Base-by-base conservation (phyloP, 371 early-diverging fungal genomes). In the Capniomyces stellatus region DNA sequence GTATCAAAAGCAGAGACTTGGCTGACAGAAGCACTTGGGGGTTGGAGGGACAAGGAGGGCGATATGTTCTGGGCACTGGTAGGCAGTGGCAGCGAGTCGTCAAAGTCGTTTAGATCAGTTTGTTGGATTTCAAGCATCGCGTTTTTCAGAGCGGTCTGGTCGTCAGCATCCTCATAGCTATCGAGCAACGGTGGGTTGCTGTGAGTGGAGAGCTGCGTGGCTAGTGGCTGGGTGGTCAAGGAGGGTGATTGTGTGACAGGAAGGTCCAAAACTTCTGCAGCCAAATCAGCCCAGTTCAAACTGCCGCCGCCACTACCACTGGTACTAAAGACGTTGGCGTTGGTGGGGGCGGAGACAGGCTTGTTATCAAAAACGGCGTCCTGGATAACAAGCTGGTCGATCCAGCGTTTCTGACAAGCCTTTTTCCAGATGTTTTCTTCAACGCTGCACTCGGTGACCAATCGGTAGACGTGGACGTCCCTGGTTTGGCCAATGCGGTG, bases 401-500 rank as follows among this genome's bases (percentile, higher is more conserved):
- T 70, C 72, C 81, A 77, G 64, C 83, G 76, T 69, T 93, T 94
- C 62, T 88, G 81, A 62, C 85, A 78, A 18, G 44, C 80, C 84
- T 56, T 90, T 89, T 70, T 94, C 97, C n/a, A n/a, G n/a, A n/a
- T n/a, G n/a, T n/a, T n/a, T n/a, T n/a, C n/a, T n/a, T n/a, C n/a
- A 41, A 94, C 80, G 21, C 91, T 87, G 56, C 79, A 75, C 54
- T 84, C 82, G 41, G 81, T 79, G 19, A 91, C 84, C 56, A 96
- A 80, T 24, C 92, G 75, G 64, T 90, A 94, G 25, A 96, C 89
- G 57, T 83, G 82, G 1, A 96, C 95, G 56, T 87, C 85, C 29
- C 87, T 76, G 23, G 83, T 87, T 67, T 96, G 94, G 1, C 97
- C 97, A 60, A 94, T 87, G 52, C 97, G 83, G 75, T 94, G 94